Evolutionary conservation across 805 yeast genomes (phyloP).

Genomic region (Lipomyces chichibuensis): DNA sequence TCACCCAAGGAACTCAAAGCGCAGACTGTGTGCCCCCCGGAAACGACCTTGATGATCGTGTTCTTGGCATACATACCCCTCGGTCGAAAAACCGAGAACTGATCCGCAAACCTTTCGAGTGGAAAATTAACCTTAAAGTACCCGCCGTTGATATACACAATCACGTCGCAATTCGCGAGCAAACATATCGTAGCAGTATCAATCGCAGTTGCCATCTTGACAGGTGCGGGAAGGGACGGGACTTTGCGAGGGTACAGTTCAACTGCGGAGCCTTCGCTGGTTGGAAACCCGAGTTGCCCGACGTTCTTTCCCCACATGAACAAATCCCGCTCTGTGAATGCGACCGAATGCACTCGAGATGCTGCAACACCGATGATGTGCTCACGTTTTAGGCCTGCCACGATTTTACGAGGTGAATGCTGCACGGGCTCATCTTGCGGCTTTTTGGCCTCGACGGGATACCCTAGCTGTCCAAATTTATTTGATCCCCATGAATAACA

Average conservation of each 20-base stretch:
- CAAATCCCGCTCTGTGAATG: slow-evolving; percentile 54
- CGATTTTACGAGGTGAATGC: slow-evolving; percentile 48
- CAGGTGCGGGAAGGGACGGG: slow-evolving; percentile 49
- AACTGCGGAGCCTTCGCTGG: slow-evolving; percentile 40
- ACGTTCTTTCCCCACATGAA: slow-evolving; percentile 77
- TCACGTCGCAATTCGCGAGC: slow-evolving; percentile 60
- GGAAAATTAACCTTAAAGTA: slow-evolving; percentile 54
- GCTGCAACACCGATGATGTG: slow-evolving; percentile 55
- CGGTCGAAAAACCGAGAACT: slow-evolving; percentile 37
- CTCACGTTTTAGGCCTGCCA: slow-evolving; percentile 49
- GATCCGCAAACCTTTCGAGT: slow-evolving; percentile 40
- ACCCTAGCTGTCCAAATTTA: slow-evolving; percentile 67
- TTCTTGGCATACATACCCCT: slow-evolving; percentile 27
- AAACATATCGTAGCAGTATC: slow-evolving; percentile 72
- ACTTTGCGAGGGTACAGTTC: slow-evolving; percentile 46
- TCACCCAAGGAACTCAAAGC: slow-evolving; percentile 37
- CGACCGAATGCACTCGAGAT: slow-evolving; percentile 71
- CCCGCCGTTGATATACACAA: slow-evolving; percentile 60
- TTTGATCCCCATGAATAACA: slow-evolving; percentile 83
- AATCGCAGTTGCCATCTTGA: slow-evolving; percentile 62
- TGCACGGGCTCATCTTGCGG: slow-evolving; percentile 41
- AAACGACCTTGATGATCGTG: slow-evolving; percentile 25
- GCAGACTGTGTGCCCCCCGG: slow-evolving; percentile 35
- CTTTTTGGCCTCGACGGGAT: slow-evolving; percentile 42
- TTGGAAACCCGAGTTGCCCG: slow-evolving; percentile 74